Conservation (phyloP, 2,329 filamentous ascomycete species). For the Phialemoniopsis sp. region DNA sequence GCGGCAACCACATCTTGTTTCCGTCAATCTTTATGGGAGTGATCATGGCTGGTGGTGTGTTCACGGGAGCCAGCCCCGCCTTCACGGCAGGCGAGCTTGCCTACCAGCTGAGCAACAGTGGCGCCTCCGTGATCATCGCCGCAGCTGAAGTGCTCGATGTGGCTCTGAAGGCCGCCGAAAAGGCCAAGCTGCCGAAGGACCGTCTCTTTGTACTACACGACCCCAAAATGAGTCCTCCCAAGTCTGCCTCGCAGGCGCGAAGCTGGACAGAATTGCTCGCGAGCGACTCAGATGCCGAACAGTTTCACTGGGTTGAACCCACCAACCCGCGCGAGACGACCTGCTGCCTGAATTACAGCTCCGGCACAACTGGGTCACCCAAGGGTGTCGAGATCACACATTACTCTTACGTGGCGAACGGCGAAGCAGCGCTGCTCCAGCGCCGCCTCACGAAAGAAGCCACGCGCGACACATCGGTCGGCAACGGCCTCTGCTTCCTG, state of each 20-base stretch:
- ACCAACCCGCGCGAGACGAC: slow-evolving; percentile 31
- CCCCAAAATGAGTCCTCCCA: slow-evolving; percentile 14
- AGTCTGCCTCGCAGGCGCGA: slow-evolving; percentile 19
- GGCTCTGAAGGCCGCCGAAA: slow-evolving; percentile 34
- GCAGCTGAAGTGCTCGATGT: slow-evolving; percentile 26
- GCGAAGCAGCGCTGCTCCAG: background rate
- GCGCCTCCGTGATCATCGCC: slow-evolving; percentile 7
- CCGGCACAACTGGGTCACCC: slow-evolving; percentile 14
- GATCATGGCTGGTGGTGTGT: slow-evolving; percentile 72
- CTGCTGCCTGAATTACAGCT: slow-evolving; percentile 9
- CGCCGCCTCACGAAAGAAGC: too few relatives aligned
- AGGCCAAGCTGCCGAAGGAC: slow-evolving; percentile 19
- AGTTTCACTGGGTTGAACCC: slow-evolving; percentile 25
- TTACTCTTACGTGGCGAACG: slow-evolving; percentile 13
- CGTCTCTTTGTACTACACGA: slow-evolving; percentile 35
- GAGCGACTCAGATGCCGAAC: slow-evolving; percentile 29
- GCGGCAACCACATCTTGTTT: slow-evolving; percentile 72
- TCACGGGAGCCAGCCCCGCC: slow-evolving; percentile 70
- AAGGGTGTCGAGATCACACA: slow-evolving; percentile 16
- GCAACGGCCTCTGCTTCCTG: slow-evolving; percentile 8
- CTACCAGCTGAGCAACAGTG: slow-evolving; percentile 10
- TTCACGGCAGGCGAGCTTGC: slow-evolving; percentile 25
- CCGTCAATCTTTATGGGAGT: slow-evolving; percentile 67
- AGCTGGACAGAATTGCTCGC: slow-evolving; percentile 38
- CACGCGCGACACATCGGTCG: too few relatives aligned